A percentile compares a stretch with the other conserved stretches of the same genome.
phyloP scores from a whole-genome alignment of 805 yeast genomes.

The Wickerhamomyces ciferrii region DNA sequence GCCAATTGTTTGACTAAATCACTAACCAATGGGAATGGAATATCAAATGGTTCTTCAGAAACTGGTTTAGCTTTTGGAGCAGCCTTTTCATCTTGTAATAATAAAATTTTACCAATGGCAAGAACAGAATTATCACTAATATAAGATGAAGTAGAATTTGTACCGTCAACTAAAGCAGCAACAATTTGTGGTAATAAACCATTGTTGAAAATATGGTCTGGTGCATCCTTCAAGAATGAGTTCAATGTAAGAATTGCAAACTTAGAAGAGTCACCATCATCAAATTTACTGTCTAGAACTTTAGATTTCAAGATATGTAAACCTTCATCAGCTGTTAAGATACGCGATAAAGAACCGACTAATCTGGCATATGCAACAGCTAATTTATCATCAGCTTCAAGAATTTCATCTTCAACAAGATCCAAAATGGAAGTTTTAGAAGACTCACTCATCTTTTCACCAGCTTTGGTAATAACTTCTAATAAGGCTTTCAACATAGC shows the following conservation, averaged over 20 bases:
- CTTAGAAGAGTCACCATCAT: constrained; percentile 40
- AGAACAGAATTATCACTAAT: constrained; percentile 71
- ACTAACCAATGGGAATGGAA: constrained; percentile 36
- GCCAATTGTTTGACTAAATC: constrained; percentile 48
- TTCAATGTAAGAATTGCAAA: constrained; percentile 72
- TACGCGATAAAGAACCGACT: constrained; percentile 71
- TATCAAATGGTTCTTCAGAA: constrained; percentile 25
- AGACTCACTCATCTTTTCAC: constrained; percentile 66
- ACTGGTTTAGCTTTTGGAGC: constrained; percentile 29
- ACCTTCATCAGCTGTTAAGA: constrained; percentile 62
- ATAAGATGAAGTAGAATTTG: constrained; percentile 36
- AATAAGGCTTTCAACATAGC: constrained; percentile 82
- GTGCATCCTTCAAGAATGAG: constrained; percentile 75
- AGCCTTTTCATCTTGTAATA: constrained; percentile 40
- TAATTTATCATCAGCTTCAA: constrained; percentile 48
- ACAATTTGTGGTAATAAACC: constrained; percentile 47
- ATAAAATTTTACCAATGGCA: constrained; percentile 77
- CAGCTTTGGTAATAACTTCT: constrained; percentile 79
- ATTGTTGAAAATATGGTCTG: constrained; percentile 51
- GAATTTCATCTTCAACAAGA: constrained; percentile 68
- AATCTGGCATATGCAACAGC: constrained; percentile 75
- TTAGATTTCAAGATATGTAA: constrained; percentile 50
- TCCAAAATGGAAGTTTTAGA: constrained; percentile 66
- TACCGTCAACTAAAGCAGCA: constrained; percentile 40
- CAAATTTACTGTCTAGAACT: constrained; percentile 42